Conservation (phyloP, 2,329 filamentous ascomycete genomes). For the Diplodia mutila region DNA sequence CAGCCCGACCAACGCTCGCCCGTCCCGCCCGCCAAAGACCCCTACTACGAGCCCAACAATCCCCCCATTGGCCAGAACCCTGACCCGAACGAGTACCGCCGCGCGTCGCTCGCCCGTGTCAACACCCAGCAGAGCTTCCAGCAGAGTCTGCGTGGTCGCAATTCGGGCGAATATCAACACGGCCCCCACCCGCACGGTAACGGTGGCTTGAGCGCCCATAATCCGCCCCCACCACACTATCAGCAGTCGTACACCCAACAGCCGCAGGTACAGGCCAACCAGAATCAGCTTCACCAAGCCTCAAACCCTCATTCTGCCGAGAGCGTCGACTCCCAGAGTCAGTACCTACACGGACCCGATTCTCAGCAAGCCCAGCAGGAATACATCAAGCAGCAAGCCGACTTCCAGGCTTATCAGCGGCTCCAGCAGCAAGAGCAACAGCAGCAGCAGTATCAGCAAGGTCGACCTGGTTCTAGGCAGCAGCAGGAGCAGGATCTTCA, state of each 20-base stretch:
- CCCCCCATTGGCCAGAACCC: slow-evolving; percentile 11
- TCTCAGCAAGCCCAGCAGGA: slow-evolving; percentile 12
- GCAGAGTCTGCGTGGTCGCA: slow-evolving; percentile 28
- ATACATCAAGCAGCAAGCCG: slow-evolving; percentile 10
- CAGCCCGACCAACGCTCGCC: slow-evolving; percentile 37
- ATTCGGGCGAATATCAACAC: slow-evolving; percentile 46
- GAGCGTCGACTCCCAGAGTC: slow-evolving; percentile 39
- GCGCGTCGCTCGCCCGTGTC: slow-evolving; percentile 37
- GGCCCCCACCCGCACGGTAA: slow-evolving; percentile 43
- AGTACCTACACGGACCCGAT: slow-evolving; percentile 32
- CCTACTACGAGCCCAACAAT: slow-evolving; percentile 28
- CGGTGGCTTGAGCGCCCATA: slow-evolving; percentile 19
- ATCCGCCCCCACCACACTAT: slow-evolving; percentile 21
- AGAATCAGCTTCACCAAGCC: slow-evolving; percentile 31
- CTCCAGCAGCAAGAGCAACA: slow-evolving; percentile 38
- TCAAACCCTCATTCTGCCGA: slow-evolving; percentile 39
- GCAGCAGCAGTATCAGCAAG: slow-evolving; percentile 27
- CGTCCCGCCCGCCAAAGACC: slow-evolving; percentile 43
- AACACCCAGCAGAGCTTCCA: slow-evolving; percentile 44
- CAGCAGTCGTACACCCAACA: slow-evolving; percentile 15
- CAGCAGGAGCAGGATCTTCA: slow-evolving; percentile 29
- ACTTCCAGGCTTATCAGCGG: slow-evolving; percentile 34
- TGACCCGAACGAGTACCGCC: slow-evolving; percentile 9
- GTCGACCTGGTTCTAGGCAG: slow-evolving; percentile 37
- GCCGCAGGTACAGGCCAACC: slow-evolving; percentile 21